These are phyloP conservation scores for Alternaria brassicicola DNA, from an alignment of 2,329 filamentous ascomycete species.

Conservation along the genomic window DNA sequence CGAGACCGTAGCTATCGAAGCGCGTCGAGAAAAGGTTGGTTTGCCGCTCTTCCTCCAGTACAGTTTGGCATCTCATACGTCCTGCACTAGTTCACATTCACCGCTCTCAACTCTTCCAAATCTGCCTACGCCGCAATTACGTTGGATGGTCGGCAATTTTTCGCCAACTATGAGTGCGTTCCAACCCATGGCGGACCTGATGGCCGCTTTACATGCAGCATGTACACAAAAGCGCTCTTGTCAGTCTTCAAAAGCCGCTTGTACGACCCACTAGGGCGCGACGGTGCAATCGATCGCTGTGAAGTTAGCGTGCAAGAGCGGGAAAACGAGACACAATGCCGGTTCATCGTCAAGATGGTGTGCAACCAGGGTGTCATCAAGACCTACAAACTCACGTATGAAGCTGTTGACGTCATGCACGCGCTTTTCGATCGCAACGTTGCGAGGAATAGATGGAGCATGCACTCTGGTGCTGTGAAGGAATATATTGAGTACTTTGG, in stretches of 20 bases:
- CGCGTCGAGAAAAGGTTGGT: slow-evolving; percentile 68
- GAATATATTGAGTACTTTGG: slow-evolving; percentile 83
- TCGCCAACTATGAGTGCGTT: slow-evolving; percentile 72
- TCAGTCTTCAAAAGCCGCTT: slow-evolving; percentile 75
- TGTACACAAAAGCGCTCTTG: slow-evolving; percentile 72
- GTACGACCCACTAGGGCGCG: slow-evolving; percentile 68
- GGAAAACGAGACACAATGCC: slow-evolving; percentile 69
- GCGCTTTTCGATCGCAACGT: slow-evolving; percentile 73
- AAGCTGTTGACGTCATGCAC: slow-evolving; percentile 74
- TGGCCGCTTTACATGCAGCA: slow-evolving; percentile 71
- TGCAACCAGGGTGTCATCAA: slow-evolving; percentile 80
- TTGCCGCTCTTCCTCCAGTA: slow-evolving; percentile 15
- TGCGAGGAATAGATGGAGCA: slow-evolving; percentile 73
- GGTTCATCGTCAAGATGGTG: slow-evolving; percentile 74
- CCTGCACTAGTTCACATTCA: slow-evolving; percentile 65
- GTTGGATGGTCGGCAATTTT: slow-evolving; percentile 71
- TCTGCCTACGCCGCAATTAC: slow-evolving; percentile 78
- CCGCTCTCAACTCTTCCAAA: slow-evolving; percentile 78
- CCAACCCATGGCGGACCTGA: slow-evolving; percentile 42
- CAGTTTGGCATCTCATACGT: slow-evolving; percentile 25
- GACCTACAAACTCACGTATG: slow-evolving; percentile 77
- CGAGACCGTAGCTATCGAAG: slow-evolving; percentile 78
- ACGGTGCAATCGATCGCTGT: slow-evolving; percentile 74
- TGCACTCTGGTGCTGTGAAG: slow-evolving; percentile 71
- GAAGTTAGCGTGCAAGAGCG: slow-evolving; percentile 77